phyloP scores from a whole-genome alignment of 495 filamentous ascomycete species.

The Lasiosphaeria ovina region DNA sequence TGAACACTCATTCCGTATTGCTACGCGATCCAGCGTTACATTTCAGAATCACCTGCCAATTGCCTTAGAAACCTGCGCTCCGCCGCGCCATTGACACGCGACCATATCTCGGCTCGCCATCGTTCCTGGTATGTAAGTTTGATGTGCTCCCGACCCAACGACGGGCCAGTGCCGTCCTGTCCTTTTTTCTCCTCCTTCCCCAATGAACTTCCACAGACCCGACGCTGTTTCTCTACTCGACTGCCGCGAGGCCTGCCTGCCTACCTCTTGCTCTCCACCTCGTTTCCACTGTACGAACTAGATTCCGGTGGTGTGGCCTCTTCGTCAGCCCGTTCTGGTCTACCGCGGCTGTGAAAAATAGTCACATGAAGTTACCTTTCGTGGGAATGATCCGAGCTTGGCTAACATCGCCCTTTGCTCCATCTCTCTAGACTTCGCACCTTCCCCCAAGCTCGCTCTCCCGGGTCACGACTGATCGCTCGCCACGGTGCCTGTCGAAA shows the following conservation, averaged over 20 bases:
- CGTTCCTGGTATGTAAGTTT: constrained; percentile 27
- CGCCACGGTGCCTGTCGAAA: constrained; percentile 31
- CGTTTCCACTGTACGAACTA: not conserved
- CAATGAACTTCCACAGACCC: not conserved
- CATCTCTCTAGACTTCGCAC: constrained; percentile 26
- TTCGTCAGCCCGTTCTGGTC: not conserved
- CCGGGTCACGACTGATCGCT: constrained; percentile 14
- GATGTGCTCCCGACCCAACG: not conserved
- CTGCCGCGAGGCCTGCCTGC: too few species aligned
- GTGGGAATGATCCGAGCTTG: constrained; percentile 3
- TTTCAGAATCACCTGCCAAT: constrained; percentile 23
- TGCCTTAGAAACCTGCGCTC: constrained; percentile 19
- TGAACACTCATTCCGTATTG: constrained; percentile 36
- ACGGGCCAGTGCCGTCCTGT: not conserved
- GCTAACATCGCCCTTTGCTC: constrained; percentile 23
- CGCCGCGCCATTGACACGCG: constrained; percentile 28
- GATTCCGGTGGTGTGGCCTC: not conserved
- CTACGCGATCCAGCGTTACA: constrained; percentile 35
- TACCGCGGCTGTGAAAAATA: not conserved
- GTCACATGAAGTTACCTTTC: not conserved
- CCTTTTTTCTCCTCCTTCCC: not conserved
- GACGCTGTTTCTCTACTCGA: not conserved
- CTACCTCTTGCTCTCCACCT: too few species aligned
- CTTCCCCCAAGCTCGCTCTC: constrained; percentile 24
- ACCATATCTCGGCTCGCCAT: constrained; percentile 20